Base-by-base conservation (phyloP, 176 grass and related monocot species). In the Luzula sylvatica region DNA sequence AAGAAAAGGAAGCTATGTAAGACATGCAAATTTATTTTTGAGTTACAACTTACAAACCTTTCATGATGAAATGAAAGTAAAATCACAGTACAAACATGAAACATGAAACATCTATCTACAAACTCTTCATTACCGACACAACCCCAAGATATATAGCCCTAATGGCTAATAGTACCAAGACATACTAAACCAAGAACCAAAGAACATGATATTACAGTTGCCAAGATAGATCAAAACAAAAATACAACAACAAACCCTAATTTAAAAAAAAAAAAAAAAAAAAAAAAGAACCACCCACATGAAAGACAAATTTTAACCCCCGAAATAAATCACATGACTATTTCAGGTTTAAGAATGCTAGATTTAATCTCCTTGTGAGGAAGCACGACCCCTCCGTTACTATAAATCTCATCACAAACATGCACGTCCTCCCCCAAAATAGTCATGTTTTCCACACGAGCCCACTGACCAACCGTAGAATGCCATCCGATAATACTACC, bases 291-390 rank as follows among this genome's bases (percentile, higher is more conserved):
- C 12, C 49, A n/a, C 25, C 38, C 27, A 8, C 21, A 35, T 35
- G 9, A 7, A 7, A 35, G 5, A 35, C 9, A 35, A 7, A 35
- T 1, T 9, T 35, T 35, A 35, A 35, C 30, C 30, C 1, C 9
- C 9, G 30, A 35, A 35, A 35, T 35, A 7, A 35, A 35, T 86
- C 87, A 93, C 87, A 86, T 86, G 65, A 93, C 87, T 26, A 93
- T 86, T 72, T 82, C 87, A 12, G 81, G 87, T 59, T 93, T 93
- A 27, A 86, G 82, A 52, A 93, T 93, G 81, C 30, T 93, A 44
- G 87, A 82, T 27, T 86, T 93, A 70, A 93, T 93, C 77, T 93
- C 87, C 66, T 86, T 93, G 81, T 93, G 87, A 29, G 87, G 87
- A 46, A 93, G 81, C 55, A 86, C 87, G 42, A 93, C 81, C 20